Percentiles rank a stretch among this genome's conserved stretches.
Conservation (phyloP, 768 basidiomycete species). For the Podaxis rugospora region DNA sequence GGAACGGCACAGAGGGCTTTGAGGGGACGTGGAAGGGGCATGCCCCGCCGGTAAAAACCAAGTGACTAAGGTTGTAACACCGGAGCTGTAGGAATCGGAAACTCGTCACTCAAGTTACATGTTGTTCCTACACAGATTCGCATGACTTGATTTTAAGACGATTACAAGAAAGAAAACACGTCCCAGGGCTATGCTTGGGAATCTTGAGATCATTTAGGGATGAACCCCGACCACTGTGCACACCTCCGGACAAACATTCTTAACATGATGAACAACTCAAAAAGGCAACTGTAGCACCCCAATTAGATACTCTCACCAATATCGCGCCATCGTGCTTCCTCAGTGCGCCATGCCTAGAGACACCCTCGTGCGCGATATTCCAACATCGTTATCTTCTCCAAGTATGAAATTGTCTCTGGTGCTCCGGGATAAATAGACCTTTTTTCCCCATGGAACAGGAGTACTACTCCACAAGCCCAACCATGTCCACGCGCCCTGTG, state of each 20-base stretch:
- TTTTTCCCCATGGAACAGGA: background rate
- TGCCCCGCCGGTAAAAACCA: slow-evolving; percentile 56
- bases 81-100: slow-evolving; percentile 4
- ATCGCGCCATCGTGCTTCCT: slow-evolving; percentile 12
- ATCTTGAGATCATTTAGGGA: background rate
- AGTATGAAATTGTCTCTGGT: too few relatives aligned
- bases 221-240: background rate
- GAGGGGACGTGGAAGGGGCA: slow-evolving; percentile 83
- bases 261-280: background rate
- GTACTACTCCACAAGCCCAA: background rate
- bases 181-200: background rate
- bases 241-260: background rate
- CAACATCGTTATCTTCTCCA: background rate
- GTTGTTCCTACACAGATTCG: background rate
- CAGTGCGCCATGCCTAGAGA: slow-evolving; percentile 13
- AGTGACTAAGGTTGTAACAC: slow-evolving; percentile 1
- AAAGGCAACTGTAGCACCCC: background rate
- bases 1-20: slow-evolving; percentile 85
- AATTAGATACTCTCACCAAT: slow-evolving; percentile 11
- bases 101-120: background rate
- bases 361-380: background rate
- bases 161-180: background rate
- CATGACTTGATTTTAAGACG: background rate
- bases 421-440: slow-evolving; percentile 3
- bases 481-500: slow-evolving; percentile 2